Evolutionary conservation across 148 eudicot genomes (phyloP).

Genomic region (Hydrangea macrophylla): DNA sequence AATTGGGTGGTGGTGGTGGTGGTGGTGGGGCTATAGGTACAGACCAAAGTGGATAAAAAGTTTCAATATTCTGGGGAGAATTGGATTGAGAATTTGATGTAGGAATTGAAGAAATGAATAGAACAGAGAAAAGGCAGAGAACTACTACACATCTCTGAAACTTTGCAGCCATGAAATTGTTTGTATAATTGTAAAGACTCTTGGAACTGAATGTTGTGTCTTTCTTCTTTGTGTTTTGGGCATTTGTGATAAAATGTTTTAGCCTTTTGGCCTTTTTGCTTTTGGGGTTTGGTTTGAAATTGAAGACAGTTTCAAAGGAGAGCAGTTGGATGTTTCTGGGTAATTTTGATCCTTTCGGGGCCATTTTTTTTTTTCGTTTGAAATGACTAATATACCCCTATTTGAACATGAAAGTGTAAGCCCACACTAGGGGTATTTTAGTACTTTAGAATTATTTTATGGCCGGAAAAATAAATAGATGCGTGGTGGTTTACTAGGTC

Average conservation of each 20-base stretch:
- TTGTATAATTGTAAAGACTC: slow-evolving; percentile 3
- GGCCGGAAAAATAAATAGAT: not conserved
- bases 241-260: slow-evolving; percentile 5
- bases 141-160: slow-evolving; percentile 2
- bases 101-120: slow-evolving; percentile 25
- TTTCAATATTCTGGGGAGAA: slow-evolving; percentile 57
- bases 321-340: slow-evolving; percentile 19
- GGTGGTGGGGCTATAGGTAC: slow-evolving; percentile 19
- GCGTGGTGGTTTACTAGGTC: not conserved
- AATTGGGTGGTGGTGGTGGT: too few species aligned
- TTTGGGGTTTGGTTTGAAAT: slow-evolving; percentile 20
- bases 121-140: slow-evolving; percentile 24
- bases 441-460: not conserved
- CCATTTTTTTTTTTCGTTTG: not conserved
- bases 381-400: slow-evolving; percentile 25
- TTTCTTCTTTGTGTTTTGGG: slow-evolving; percentile 9
- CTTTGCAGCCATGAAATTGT: slow-evolving; percentile 20
- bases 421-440: not conserved
- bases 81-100: slow-evolving; percentile 32
- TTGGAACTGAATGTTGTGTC: slow-evolving; percentile 7
- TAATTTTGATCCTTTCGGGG: slow-evolving; percentile 2
- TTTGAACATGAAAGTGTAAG: not conserved
- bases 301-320: slow-evolving; percentile 32
- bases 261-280: not conserved
- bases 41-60: slow-evolving; percentile 35